These are phyloP conservation scores for Anacardium occidentale DNA, from an alignment of 345 rosid species.

Conservation along the genomic window DNA sequence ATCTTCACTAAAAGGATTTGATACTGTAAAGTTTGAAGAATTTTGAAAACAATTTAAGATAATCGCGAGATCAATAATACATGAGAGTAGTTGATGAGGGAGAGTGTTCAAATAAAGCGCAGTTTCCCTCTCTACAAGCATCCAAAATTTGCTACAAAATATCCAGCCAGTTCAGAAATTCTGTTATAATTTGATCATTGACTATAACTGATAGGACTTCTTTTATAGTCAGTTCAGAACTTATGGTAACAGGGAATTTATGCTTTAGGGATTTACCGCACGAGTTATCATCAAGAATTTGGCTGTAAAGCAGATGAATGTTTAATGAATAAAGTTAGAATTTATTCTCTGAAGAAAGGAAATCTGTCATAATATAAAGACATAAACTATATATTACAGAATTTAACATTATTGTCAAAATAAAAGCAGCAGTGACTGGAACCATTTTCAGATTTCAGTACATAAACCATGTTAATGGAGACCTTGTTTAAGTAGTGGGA, in stretches of 20 bases:
- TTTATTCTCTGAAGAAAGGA: background rate
- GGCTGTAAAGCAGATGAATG: background rate
- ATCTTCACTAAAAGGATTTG: too few relatives aligned
- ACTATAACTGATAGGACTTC: background rate
- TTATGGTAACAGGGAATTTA: background rate
- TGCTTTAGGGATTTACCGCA: background rate
- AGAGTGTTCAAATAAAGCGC: too few relatives aligned
- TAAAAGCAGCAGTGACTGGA: background rate
- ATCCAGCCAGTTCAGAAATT: too few relatives aligned
- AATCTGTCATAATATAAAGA: background rate
- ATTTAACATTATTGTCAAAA: background rate
- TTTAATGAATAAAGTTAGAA: background rate
- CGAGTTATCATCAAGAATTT: background rate
- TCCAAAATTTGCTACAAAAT: too few relatives aligned
- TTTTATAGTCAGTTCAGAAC: background rate
- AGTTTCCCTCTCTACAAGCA: too few relatives aligned
- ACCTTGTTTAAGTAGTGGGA: background rate
- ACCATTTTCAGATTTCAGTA: background rate
- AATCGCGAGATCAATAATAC: too few relatives aligned
- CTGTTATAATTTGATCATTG: background rate
- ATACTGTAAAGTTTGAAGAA: too few relatives aligned
- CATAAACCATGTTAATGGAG: background rate
- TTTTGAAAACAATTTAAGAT: too few relatives aligned
- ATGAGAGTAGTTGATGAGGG: too few relatives aligned
- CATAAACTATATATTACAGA: too few relatives aligned